Base-by-base conservation (phyloP, 148 eudicot genomes). In the Dianthus caryophyllus region DNA sequence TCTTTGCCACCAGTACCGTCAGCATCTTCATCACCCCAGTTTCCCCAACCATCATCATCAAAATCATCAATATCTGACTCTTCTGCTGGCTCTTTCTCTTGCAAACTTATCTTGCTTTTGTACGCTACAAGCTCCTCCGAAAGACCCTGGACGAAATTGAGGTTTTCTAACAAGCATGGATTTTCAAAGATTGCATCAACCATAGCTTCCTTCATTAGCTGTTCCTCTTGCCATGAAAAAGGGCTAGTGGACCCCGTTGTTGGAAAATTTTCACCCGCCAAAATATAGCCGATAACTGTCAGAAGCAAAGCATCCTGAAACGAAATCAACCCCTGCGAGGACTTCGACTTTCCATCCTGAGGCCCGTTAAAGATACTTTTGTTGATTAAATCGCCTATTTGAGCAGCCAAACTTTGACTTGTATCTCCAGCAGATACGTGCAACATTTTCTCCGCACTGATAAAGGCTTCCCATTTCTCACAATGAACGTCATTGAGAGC, bases 221-320 rank as follows among this genome's bases (percentile, higher is more conserved):
- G 97, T 78, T 94, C 98, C 78, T 90, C 98, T 69, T 94, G 98
- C 98, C 98, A 94, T 62, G 97, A 84, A 73, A 94, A 94, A 43
- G 98, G 98, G 55, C 97, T 85, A 21, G 78, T 80, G 38, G 92
- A 83, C n/a, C 98, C 91, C 44, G 98, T 83, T 58, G 95, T 87
- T 9, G 98, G 98, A 72, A 94, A 94, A 67, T 81, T 86, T 68
- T 94, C 92, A 66, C 98, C 97, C 9, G 98, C 98, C 76, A 94
- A 71, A 41, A 94, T 81, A 76, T 89, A 94, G 17, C 97, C 98
- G 70, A 78, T 72, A 36, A 87, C 73, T 29, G 90, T 81, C 61
- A 94, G 85, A 18, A 94, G 86, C 71, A 94, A 77, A 56, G 91
- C 90, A 70, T 90, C 98, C 73, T 85, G 78, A 50, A 90, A 78